Conservation (phyloP, 371 early-diverging fungal species). For the Mucor velutinosus region DNA sequence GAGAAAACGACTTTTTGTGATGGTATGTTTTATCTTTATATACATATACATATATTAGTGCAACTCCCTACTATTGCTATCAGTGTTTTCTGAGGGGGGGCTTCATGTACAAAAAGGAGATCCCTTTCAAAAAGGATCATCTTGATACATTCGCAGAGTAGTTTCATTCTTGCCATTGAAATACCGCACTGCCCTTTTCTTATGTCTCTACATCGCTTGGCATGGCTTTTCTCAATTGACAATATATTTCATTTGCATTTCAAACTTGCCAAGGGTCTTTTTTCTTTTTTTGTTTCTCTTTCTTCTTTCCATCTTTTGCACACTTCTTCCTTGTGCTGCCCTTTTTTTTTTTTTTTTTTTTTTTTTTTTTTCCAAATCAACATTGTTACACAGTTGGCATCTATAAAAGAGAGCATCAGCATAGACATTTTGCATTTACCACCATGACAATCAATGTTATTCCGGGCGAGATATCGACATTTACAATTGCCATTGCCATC, state of each 20-base stretch:
- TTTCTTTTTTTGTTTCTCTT: neutral
- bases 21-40: neutral
- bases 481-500: constrained; percentile 54
- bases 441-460: constrained; percentile 44
- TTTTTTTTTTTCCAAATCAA: neutral
- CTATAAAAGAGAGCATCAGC: neutral
- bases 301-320: constrained; percentile 5
- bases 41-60: neutral
- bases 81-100: neutral
- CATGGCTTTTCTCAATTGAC: constrained; percentile 1
- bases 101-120: neutral
- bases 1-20: neutral
- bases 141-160: neutral
- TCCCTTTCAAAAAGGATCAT: neutral
- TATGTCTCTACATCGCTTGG: neutral
- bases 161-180: neutral
- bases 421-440: neutral
- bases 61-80: neutral
- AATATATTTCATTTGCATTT: neutral
- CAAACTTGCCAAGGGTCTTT: neutral
- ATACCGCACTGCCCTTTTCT: neutral
- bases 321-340: neutral
- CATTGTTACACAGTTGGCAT: neutral
- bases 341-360: constrained; percentile 9
- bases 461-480: constrained; percentile 53